These are phyloP conservation scores for Fragosphaeria purpurea DNA, from an alignment of 2,329 filamentous ascomycete genomes.

Conservation along the genomic window DNA sequence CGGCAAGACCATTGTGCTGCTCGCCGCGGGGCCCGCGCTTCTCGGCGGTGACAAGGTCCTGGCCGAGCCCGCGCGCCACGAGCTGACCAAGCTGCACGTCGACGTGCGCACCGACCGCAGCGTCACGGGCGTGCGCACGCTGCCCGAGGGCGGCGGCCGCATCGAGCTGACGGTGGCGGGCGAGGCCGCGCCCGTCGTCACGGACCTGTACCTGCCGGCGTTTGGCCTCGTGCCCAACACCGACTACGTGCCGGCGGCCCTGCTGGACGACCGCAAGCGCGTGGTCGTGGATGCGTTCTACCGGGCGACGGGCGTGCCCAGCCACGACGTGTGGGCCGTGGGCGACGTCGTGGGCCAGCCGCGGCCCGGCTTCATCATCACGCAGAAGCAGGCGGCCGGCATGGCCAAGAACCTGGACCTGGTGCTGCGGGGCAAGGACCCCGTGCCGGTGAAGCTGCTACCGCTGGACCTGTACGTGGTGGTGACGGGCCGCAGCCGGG, in stretches of 20 bases:
- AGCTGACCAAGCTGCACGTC: constrained; percentile 46
- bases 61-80: constrained; percentile 30
- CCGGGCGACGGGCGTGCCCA: constrained; percentile 32
- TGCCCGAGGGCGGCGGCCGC: constrained; percentile 35
- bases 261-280: constrained; percentile 34
- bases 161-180: constrained; percentile 37
- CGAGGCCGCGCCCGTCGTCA: constrained; percentile 35
- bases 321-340: constrained; percentile 37
- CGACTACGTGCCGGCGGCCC: constrained; percentile 35
- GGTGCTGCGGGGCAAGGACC: constrained; percentile 33
- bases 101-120: constrained; percentile 32
- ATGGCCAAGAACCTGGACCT: constrained; percentile 45
- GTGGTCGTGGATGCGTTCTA: constrained; percentile 42
- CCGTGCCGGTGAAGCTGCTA: constrained; percentile 34
- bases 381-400: constrained; percentile 42
- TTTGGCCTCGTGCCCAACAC: constrained; percentile 46
- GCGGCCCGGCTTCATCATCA: constrained; percentile 31
- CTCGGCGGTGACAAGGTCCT: constrained; percentile 32
- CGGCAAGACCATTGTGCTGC: constrained; percentile 35
- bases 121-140: constrained; percentile 25
- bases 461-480: constrained; percentile 40
- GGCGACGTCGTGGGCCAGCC: constrained; percentile 44
- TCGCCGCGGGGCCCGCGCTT: constrained; percentile 33
- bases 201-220: constrained; percentile 42
- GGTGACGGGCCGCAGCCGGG: constrained; percentile 38